Base-by-base conservation (phyloP, 495 filamentous ascomycete genomes). In the Melanomma pulvis-pyrius region DNA sequence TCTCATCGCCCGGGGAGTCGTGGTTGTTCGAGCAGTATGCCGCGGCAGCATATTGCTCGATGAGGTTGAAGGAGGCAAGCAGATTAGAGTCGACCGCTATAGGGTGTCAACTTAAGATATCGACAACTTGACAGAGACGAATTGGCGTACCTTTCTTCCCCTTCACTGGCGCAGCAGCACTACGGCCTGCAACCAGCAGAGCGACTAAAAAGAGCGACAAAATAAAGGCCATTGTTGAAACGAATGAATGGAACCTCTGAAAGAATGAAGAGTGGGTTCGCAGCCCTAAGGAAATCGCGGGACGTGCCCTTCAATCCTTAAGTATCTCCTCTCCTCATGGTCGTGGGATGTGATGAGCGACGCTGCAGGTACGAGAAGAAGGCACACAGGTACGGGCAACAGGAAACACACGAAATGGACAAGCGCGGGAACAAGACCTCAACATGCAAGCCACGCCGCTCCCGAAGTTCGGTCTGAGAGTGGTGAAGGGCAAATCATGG, bases 21-120 rank as follows among this genome's bases (percentile, higher is more conserved):
- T 68, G 47, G 57, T 87, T 79, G 59, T 70, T 79, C 44, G 84
- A 79, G 74, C 91, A 94, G 74, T 91, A 92, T 11, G 86, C 77
- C 0, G 90, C 88, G 0, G 81, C 87, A 1, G 90, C 79, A 75
- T 88, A 93, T 29, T 71, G 65, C n/a, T 62, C 61, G 60, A 71
- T 68, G 15, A 71, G 32, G 1, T 71, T 46, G 34, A 71, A 65
- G 4, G 60, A 57, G 13, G 47, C n/a, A 19, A 71, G 41, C 2
- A 71, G 49, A 39, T 52, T 41, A 26, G 60, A n/a, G 41, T 51
- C 34, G 29, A 68, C 44, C 11, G 26, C 69, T 65, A n/a, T 21
- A 7, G 28, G 2, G 28, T 28, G 26, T 21, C 12, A 49, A 49
- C 22, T 22, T 26, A n/a, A 28, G n/a, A 17, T 22, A 28, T 12